phyloP scores from a whole-genome alignment of 1,284 basidiomycete species.

The Chalciporus sp. region DNA sequence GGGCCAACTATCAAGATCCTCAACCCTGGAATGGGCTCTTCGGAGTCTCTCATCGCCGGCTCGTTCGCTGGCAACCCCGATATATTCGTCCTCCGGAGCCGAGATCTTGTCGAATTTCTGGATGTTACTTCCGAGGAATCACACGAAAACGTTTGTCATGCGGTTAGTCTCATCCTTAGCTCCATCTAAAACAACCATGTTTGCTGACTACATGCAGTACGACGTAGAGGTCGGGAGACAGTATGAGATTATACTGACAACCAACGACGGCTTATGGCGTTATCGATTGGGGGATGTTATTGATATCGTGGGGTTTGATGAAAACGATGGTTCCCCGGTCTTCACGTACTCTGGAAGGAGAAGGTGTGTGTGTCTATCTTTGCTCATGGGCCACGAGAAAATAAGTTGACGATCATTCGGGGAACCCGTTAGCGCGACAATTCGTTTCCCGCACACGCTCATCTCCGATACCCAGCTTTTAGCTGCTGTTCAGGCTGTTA shows the following conservation, averaged over 20 bases:
- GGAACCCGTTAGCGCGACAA: background rate
- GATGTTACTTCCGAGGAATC: background rate
- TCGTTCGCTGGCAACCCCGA: background rate
- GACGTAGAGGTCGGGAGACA: conserved; percentile 11
- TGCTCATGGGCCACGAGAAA: too few relatives aligned
- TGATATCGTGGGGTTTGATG: conserved; percentile 24
- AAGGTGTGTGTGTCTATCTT: conserved; percentile 5
- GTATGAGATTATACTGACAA: conserved; percentile 29
- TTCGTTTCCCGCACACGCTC: background rate
- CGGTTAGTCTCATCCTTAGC: background rate
- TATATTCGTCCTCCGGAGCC: background rate
- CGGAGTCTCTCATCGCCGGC: conserved; percentile 3
- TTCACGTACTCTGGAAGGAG: conserved; percentile 4
- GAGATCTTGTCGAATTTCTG: conserved; percentile 9
- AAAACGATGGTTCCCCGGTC: conserved; percentile 6
- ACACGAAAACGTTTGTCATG: conserved; percentile 1
- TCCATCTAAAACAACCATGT: background rate
- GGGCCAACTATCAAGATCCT: conserved; percentile 6
- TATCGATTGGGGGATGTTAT: conserved; percentile 30
- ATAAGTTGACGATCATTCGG: background rate
- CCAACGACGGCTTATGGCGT: conserved; percentile 28
- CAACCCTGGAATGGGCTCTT: conserved; percentile 1
- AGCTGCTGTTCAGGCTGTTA: background rate
- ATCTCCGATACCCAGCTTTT: conserved; percentile 7
- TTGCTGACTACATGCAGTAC: conserved; percentile 14